phyloP scores from a whole-genome alignment of 768 basidiomycete species.

The Suillus americanus region DNA sequence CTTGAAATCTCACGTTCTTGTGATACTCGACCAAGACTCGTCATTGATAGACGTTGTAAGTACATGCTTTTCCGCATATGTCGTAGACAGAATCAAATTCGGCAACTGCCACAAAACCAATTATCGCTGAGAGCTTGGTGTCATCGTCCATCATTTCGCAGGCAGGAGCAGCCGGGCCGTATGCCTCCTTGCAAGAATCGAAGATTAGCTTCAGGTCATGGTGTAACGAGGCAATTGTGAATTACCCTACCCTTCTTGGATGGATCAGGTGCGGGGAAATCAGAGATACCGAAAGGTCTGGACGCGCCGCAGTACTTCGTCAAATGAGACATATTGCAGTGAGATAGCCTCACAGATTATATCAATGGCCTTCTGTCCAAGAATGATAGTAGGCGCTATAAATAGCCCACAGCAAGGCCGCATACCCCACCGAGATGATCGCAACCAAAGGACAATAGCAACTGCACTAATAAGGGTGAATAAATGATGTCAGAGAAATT shows the following conservation, averaged over 20 bases:
- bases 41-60: neutral
- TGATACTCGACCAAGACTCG: neutral
- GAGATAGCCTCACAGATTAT: neutral
- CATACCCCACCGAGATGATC: neutral
- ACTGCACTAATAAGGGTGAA: neutral
- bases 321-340: neutral
- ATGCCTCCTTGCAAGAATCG: neutral
- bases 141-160: neutral
- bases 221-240: neutral
- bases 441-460: neutral
- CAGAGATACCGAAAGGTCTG: neutral
- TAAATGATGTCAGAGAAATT: neutral
- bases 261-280: neutral
- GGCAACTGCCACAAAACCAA: neutral
- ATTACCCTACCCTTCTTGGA: neutral
- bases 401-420: constrained; percentile 3
- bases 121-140: neutral
- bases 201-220: neutral
- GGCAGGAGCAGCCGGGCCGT: neutral
- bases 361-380: neutral
- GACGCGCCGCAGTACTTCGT: neutral
- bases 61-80: neutral
- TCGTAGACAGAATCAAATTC: neutral
- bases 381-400: neutral
- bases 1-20: neutral